These are phyloP conservation scores for Setaria italica DNA, from an alignment of 202 grass and related monocot genomes.

Conservation along the genomic window DNA sequence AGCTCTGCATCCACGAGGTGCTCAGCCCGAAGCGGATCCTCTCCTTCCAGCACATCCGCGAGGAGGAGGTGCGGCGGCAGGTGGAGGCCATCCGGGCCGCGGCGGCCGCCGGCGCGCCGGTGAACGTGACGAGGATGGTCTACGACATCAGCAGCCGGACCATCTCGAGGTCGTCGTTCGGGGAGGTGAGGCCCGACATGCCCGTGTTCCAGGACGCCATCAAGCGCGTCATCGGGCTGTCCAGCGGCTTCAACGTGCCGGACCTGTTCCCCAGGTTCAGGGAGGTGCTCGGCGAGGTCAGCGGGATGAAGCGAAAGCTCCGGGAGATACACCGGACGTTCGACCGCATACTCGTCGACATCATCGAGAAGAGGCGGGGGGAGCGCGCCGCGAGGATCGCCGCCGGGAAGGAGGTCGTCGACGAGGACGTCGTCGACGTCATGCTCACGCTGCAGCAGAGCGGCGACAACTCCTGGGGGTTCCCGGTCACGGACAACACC, in stretches of 20 bases:
- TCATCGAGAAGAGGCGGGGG: not conserved
- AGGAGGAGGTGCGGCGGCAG: slow-evolving; percentile 55
- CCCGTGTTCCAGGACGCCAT: slow-evolving; percentile 38
- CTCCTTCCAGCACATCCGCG: slow-evolving; percentile 44
- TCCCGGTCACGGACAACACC: slow-evolving; percentile 35
- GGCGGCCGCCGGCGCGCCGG: not conserved
- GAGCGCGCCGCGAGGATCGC: slow-evolving; percentile 33
- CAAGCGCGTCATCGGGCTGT: slow-evolving; percentile 38
- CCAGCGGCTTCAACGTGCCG: slow-evolving; percentile 40
- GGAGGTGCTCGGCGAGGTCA: slow-evolving; percentile 31
- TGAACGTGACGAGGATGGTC: slow-evolving; percentile 45
- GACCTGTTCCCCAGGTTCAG: slow-evolving; percentile 22
- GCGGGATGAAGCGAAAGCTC: slow-evolving; percentile 36
- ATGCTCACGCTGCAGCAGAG: slow-evolving; percentile 45
- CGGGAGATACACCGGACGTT: slow-evolving; percentile 32
- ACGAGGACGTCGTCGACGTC: slow-evolving; percentile 55
- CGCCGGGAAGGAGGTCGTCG: slow-evolving; percentile 44
- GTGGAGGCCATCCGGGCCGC: slow-evolving; percentile 42
- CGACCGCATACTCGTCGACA: slow-evolving; percentile 31
- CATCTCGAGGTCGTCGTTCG: slow-evolving; percentile 44
- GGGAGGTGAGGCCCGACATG: slow-evolving; percentile 34
- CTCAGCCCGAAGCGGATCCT: slow-evolving; percentile 53
- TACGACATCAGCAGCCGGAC: slow-evolving; percentile 56
- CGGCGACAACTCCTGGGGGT: slow-evolving; percentile 21
- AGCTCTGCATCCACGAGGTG: slow-evolving; percentile 59